A percentile compares a stretch with the other conserved stretches of the same genome.
Conservation (phyloP, 2,329 filamentous ascomycete genomes). For the Arthrocladium fulminans region DNA sequence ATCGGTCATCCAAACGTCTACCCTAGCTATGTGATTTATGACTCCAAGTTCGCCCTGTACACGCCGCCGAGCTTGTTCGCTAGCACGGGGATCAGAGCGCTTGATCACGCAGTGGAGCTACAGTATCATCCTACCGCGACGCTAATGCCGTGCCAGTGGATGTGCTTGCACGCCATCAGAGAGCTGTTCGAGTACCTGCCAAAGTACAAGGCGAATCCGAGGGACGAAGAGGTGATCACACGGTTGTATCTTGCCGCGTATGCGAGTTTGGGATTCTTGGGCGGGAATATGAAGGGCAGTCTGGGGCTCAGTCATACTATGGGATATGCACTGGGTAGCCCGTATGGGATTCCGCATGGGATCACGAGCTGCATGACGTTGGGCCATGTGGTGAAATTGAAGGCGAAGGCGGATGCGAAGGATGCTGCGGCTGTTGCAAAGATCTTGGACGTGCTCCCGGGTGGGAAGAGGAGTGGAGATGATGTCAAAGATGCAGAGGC, state of each 20-base stretch:
- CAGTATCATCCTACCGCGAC: constrained; percentile 45
- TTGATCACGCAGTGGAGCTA: constrained; percentile 49
- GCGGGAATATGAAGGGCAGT: constrained; percentile 42
- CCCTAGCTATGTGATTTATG: constrained; percentile 34
- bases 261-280: constrained; percentile 42
- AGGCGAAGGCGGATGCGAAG: constrained; percentile 36
- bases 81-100: constrained; percentile 44
- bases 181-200: constrained; percentile 42
- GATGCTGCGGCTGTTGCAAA: constrained; percentile 28
- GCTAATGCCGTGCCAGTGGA: constrained; percentile 43
- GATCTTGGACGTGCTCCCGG: constrained; percentile 21
- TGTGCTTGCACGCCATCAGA: constrained; percentile 37
- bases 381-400: constrained; percentile 46
- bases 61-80: constrained; percentile 44
- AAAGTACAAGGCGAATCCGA: constrained; percentile 33
- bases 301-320: constrained; percentile 41
- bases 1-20: constrained; percentile 21
- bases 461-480: constrained; percentile 18
- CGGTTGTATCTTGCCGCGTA: constrained; percentile 46
- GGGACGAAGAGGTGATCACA: constrained; percentile 41
- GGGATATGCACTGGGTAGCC: constrained; percentile 46
- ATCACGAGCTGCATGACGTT: constrained; percentile 48
- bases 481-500: constrained; percentile 17
- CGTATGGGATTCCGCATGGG: constrained; percentile 49
- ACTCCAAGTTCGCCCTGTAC: constrained; percentile 42